Evolutionary conservation across 345 rosid genomes (phyloP).

Genomic region (Salix viminalis): DNA sequence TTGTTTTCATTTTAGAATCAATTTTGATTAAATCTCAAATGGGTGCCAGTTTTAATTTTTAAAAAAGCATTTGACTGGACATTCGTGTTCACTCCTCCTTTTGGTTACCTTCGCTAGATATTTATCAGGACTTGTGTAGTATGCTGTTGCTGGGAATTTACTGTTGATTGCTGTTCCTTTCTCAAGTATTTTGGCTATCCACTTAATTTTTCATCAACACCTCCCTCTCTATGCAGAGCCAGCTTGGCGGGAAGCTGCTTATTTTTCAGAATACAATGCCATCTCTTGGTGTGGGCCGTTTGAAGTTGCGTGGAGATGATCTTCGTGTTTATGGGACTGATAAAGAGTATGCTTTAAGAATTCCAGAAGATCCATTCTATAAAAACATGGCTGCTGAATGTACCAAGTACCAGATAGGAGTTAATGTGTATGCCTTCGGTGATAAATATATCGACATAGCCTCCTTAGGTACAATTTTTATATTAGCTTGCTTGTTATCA

Average conservation of each 20-base stretch:
- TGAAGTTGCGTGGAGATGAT: constrained; percentile 97
- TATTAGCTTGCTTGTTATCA: background rate
- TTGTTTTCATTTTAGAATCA: no score
- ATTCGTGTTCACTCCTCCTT: background rate
- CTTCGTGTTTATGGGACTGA: constrained; percentile 92
- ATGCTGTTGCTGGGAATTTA: background rate
- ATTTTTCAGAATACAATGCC: constrained; percentile 92
- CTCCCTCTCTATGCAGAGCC: constrained; percentile 45
- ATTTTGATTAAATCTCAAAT: background rate
- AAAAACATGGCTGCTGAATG: constrained; percentile 99
- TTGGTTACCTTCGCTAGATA: background rate
- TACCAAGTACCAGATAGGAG: constrained; percentile 92
- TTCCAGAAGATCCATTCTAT: constrained; percentile 89
- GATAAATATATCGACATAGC: constrained; percentile 93
- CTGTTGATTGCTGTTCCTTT: background rate
- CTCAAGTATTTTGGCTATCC: constrained; percentile 9
- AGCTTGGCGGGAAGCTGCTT: constrained; percentile 90
- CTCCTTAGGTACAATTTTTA: constrained; percentile 60
- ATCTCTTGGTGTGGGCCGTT: constrained; percentile 89
- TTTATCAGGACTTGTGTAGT: background rate
- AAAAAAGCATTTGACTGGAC: background rate
- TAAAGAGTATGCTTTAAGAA: constrained; percentile 73
- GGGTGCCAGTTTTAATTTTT: background rate
- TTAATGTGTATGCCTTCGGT: constrained; percentile 81
- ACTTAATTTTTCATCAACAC: constrained; percentile 1